phyloP scores from a whole-genome alignment of 306 rosid genomes.

The Cicer pinnatifidum region DNA sequence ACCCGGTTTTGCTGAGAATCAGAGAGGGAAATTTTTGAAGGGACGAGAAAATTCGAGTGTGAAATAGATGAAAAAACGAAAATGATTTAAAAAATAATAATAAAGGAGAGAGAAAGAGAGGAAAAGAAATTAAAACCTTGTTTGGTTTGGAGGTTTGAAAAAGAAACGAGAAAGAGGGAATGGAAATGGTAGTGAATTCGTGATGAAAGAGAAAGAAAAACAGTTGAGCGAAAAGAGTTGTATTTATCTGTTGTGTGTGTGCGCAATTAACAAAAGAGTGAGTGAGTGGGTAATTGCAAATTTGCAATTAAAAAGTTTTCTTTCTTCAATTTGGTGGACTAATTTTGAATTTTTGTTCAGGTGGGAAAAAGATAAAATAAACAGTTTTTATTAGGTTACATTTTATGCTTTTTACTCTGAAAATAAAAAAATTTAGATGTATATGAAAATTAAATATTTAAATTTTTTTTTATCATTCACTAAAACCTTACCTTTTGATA shows the following conservation, averaged over 20 bases:
- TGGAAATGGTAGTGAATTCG: slow-evolving; percentile 24
- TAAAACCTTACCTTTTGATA: no score
- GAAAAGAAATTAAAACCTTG: slow-evolving; percentile 23
- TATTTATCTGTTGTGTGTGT: slow-evolving; percentile 41
- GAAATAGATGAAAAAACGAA: slow-evolving; percentile 14
- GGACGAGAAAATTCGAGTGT: slow-evolving; percentile 38
- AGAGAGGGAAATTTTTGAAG: background rate
- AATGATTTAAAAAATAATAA: background rate
- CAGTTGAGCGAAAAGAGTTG: slow-evolving; percentile 36
- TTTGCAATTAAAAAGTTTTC: slow-evolving; percentile 24
- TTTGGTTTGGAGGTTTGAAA: slow-evolving; percentile 47
- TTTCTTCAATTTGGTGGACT: background rate
- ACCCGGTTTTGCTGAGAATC: slow-evolving; percentile 13
- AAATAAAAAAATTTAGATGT: background rate
- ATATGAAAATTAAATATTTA: background rate
- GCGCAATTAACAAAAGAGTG: background rate
- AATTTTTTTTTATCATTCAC: no score
- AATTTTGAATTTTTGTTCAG: slow-evolving; percentile 40
- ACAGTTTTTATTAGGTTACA: background rate
- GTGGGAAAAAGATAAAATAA: slow-evolving; percentile 30
- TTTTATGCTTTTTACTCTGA: background rate
- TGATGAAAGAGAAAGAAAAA: slow-evolving; percentile 3
- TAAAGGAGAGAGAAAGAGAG: background rate
- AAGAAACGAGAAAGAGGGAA: slow-evolving; percentile 39
- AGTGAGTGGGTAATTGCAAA: background rate